These are phyloP conservation scores for Phytophthora aleatoria DNA, from an alignment of 352 stramenopile species.

Conservation along the genomic window DNA sequence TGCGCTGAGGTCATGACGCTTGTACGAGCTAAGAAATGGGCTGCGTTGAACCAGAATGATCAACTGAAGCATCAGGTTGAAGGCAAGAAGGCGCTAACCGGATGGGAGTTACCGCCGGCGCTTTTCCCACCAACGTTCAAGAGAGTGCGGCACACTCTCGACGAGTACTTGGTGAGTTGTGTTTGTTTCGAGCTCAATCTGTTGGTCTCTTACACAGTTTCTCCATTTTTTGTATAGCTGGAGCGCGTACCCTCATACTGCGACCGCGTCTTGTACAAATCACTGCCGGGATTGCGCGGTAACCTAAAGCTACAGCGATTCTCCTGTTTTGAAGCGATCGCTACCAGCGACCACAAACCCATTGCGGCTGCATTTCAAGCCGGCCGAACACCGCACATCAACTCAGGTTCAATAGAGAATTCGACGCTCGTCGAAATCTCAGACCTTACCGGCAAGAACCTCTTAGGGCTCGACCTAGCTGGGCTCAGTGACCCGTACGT, in stretches of 20 bases:
- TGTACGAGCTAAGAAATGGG: conserved; percentile 70
- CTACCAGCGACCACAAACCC: conserved; percentile 88
- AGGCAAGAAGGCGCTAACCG: conserved; percentile 52
- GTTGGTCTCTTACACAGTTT: conserved; percentile 1
- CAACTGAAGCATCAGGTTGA: conserved; percentile 78
- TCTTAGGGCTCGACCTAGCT: conserved; percentile 76
- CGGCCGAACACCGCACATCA: conserved; percentile 32
- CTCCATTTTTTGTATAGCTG: conserved; percentile 30
- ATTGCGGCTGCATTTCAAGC: conserved; percentile 68
- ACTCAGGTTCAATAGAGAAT: conserved; percentile 28
- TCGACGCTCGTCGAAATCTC: conserved; percentile 64
- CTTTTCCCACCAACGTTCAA: conserved; percentile 89
- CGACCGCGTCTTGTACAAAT: conserved; percentile 85
- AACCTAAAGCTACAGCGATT: conserved; percentile 70
- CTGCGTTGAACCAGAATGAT: conserved; percentile 69
- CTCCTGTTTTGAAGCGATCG: conserved; percentile 61
- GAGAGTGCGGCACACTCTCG: conserved; percentile 55
- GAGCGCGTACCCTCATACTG: conserved; percentile 86
- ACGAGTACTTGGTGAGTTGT: conserved; percentile 35
- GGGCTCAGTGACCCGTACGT: conserved; percentile 86
- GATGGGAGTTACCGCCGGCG: conserved; percentile 66
- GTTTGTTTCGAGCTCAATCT: background rate
- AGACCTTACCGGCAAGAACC: conserved; percentile 57
- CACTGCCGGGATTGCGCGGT: conserved; percentile 53
- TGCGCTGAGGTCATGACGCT: conserved; percentile 65